Conservation (phyloP, 345 rosid species). For the Iberis pinnata region DNA sequence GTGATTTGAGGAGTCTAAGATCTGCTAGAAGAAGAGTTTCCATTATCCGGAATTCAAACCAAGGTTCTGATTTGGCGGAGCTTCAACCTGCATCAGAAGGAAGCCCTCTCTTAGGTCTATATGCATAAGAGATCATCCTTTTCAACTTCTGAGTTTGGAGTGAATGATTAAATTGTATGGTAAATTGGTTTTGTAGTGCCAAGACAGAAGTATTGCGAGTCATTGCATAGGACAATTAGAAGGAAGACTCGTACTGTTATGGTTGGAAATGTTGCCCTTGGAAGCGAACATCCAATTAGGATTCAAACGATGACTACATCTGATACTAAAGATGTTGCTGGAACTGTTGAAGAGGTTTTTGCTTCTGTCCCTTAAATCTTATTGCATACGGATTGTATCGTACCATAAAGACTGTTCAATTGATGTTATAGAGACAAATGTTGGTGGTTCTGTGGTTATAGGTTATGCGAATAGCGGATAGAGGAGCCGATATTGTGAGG, state of each 20-base stretch:
- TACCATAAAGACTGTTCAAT: not conserved
- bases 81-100: conserved; percentile 81
- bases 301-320: conserved; percentile 95
- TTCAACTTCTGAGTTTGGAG: not conserved
- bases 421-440: conserved; percentile 7
- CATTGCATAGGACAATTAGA: conserved; percentile 75
- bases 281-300: conserved; percentile 88
- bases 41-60: conserved; percentile 54
- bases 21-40: conserved; percentile 42
- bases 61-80: conserved; percentile 56
- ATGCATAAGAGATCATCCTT: not conserved
- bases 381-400: not conserved
- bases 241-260: conserved; percentile 85
- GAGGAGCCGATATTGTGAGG: conserved; percentile 87
- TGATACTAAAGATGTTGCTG: conserved; percentile 85
- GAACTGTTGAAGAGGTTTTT: conserved; percentile 85
- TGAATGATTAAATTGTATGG: not conserved
- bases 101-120: conserved; percentile 75
- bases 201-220: conserved; percentile 87
- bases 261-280: conserved; percentile 93
- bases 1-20: conserved; percentile 49
- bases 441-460: conserved; percentile 27
- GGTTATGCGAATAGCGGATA: conserved; percentile 94
- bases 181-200: conserved; percentile 51
- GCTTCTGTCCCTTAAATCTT: not conserved